Evolutionary conservation across 2,329 filamentous ascomycete species (phyloP), one percentile per base, ranked within the genome.

Genomic region (Sarocladium oryzae): DNA sequence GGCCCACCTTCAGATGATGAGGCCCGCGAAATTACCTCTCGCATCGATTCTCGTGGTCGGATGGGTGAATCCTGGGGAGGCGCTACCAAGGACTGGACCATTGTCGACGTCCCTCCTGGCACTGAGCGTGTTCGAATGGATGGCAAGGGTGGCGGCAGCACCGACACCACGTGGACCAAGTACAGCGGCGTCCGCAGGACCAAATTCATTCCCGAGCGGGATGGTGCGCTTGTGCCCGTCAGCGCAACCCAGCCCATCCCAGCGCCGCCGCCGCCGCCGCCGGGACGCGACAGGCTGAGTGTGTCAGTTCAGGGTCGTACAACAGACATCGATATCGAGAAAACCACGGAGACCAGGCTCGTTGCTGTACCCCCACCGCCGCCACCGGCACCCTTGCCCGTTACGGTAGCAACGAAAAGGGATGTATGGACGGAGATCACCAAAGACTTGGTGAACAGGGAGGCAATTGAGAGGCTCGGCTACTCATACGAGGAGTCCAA

Each of bases 341-440:
- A 79, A 58, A 72, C 75, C 21, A 74, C 72, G 16, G 81, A 85
- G 55, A 71, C 71, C 56, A 73, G 66, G 56, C 71, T 72, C 20
- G 66, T 69, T 52, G 69, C 68, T 24, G 56, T 56, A 30, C 66
- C 53, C 55, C 66, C 55, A 48, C 64, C 57, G 52, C 64, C 57
- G 52, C 69, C 60, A 51, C 61, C 68, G 15, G 64, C 66, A 13
- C 66, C 73, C 20, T 76, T 75, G 49, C 70, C 77, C 3, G 18
- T 28, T 2, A 49, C 46, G 13, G 43, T 48, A 9, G 4, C 43
- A 13, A 49, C 46, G 46, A 36, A 37, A 28, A 77, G 79, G 52
- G 82, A 86, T 54, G 88, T 95, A 73, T 97, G 92, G 92, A 99
- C 93, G 0, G 93, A 97, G 69, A 89, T 99, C 59, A 95, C 92